Percentiles rank a stretch among this genome's conserved stretches.
These are phyloP conservation scores for Hemileccinum rubropunctum DNA, from an alignment of 768 basidiomycete genomes.

Conservation along the genomic window DNA sequence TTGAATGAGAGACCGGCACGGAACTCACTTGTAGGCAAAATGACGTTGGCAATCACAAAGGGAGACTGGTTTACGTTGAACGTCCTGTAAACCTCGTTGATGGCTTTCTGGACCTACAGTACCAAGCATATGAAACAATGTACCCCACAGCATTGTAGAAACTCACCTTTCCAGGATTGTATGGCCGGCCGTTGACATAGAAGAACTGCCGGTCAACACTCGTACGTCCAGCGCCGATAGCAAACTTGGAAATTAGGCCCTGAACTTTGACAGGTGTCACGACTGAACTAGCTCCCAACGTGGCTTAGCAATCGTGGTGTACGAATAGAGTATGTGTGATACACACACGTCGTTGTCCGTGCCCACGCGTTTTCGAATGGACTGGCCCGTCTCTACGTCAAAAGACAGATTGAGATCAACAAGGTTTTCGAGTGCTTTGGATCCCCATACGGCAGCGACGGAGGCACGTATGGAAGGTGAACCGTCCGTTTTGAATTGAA, in stretches of 20 bases:
- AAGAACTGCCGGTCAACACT: slow-evolving; percentile 88
- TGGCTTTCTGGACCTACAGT: slow-evolving; percentile 4
- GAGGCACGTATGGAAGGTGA: slow-evolving; percentile 57
- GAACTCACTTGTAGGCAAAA: slow-evolving; percentile 69
- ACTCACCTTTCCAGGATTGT: slow-evolving; percentile 26
- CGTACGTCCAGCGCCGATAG: slow-evolving; percentile 68
- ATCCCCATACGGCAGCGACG: slow-evolving; percentile 79
- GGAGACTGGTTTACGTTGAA: slow-evolving; percentile 37
- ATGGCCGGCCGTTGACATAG: slow-evolving; percentile 91
- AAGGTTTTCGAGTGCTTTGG: slow-evolving; percentile 72
- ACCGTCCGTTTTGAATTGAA: slow-evolving; percentile 75
- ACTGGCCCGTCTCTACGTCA: slow-evolving; percentile 63
- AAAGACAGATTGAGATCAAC: slow-evolving; percentile 71
- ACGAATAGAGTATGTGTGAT: not conserved
- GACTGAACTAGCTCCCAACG: slow-evolving; percentile 10
- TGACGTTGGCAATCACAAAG: slow-evolving; percentile 38
- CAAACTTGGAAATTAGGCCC: slow-evolving; percentile 84
- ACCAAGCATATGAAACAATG: not conserved
- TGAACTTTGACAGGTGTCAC: slow-evolving; percentile 52
- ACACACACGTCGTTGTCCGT: slow-evolving; percentile 23
- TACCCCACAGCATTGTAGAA: not conserved
- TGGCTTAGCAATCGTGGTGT: not conserved
- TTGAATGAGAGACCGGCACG: no score
- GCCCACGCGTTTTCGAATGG: slow-evolving; percentile 19
- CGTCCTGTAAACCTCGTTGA: slow-evolving; percentile 3